phyloP scores from a whole-genome alignment of 78 protist species.

The Acrasis kona region DNA sequence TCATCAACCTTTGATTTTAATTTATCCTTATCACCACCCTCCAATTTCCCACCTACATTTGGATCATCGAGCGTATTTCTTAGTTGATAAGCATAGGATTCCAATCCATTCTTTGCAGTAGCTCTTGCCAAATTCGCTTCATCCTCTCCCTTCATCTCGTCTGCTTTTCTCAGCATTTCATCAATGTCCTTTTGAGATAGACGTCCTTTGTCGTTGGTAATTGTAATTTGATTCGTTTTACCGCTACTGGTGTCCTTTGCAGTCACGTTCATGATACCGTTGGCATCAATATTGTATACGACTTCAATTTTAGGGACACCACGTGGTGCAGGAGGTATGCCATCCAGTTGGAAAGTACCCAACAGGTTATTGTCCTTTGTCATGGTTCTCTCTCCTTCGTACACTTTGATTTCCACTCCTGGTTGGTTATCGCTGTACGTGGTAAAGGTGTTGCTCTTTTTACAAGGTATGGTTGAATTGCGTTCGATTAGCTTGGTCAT shows the following conservation, averaged over 20 bases:
- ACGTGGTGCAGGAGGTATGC: constrained; percentile 88
- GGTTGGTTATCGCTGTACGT: constrained; percentile 83
- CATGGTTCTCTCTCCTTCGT: constrained; percentile 98
- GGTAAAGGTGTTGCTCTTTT: constrained; percentile 87
- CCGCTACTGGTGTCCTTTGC: too few species aligned
- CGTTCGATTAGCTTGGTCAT: constrained; percentile 95
- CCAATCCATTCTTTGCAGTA: constrained; percentile 32
- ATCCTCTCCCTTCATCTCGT: too few species aligned
- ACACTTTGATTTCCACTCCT: constrained; percentile 86
- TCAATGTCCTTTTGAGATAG: constrained; percentile 79
- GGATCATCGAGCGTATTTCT: too few species aligned
- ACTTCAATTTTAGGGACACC: constrained; percentile 94
- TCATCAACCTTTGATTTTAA: too few species aligned
- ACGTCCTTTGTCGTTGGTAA: constrained; percentile 78
- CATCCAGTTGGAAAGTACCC: constrained; percentile 77
- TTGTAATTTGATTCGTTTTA: constrained; percentile 77
- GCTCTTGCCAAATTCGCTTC: constrained; percentile 53
- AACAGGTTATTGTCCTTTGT: constrained; percentile 78
- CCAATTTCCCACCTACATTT: too few species aligned
- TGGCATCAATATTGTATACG: constrained; percentile 12
- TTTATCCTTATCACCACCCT: too few species aligned
- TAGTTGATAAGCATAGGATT: constrained; percentile 8
- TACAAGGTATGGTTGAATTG: constrained; percentile 96
- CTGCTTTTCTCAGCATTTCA: constrained; percentile 79
- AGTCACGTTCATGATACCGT: constrained; percentile 85